Conservation (phyloP, 176 grass and related monocot species). For the Echinochloa phyllopogon region DNA sequence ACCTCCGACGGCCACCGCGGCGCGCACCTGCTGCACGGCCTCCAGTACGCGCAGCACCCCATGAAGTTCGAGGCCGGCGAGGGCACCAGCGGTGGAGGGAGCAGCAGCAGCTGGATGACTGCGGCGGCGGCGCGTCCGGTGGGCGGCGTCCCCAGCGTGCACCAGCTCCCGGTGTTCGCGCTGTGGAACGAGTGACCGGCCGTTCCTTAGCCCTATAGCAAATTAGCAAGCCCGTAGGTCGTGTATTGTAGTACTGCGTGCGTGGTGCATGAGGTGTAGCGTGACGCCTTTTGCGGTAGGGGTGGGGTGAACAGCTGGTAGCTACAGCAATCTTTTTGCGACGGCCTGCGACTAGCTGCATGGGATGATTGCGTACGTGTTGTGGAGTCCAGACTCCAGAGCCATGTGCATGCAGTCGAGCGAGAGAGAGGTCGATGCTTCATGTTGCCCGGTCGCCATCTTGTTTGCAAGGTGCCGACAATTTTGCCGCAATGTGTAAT, state of each 20-base stretch:
- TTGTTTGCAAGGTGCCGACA: neutral
- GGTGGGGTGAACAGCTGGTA: neutral
- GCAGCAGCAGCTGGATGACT: constrained; percentile 44
- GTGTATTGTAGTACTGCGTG: too few relatives aligned
- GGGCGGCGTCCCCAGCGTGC: neutral
- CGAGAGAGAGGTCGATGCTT: neutral
- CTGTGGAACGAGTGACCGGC: constrained; percentile 57
- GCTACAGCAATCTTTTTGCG: too few relatives aligned
- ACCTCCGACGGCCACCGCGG: constrained; percentile 40
- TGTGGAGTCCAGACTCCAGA: neutral
- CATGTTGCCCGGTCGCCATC: constrained; percentile 33
- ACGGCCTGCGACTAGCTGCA: neutral
- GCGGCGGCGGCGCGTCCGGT: constrained; percentile 9
- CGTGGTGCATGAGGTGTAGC: neutral
- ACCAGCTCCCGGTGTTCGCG: constrained; percentile 63
- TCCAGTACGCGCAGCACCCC: constrained; percentile 46
- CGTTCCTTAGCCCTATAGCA: neutral
- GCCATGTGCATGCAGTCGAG: too few relatives aligned
- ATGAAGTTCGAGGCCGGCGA: constrained; percentile 72
- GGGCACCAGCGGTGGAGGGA: constrained; percentile 30
- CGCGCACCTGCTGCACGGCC: constrained; percentile 54
- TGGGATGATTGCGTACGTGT: too few relatives aligned
- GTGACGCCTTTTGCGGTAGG: neutral
- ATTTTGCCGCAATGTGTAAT: constrained; percentile 46
- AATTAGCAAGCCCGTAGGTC: neutral